Evolutionary conservation across 331 rosid species (phyloP), one percentile per base, ranked within the genome.

Genomic region (Cydonia oblonga): DNA sequence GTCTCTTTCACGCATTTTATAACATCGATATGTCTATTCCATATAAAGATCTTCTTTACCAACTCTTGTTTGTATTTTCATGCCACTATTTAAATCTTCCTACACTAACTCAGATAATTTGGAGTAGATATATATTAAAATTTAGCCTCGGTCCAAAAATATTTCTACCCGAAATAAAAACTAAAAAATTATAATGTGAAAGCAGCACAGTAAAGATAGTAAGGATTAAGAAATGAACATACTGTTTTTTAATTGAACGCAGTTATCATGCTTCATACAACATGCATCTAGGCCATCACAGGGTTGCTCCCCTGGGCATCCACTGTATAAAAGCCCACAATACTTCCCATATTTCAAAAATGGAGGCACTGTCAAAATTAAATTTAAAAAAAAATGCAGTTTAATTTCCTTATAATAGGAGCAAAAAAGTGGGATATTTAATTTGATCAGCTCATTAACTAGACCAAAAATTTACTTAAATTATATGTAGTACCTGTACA

Each of bases 271-370:
- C 56, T 79, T 88, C 98, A 91, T 89, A 60, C 97, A 93, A 49
- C 98, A 91, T 57, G 91, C 86, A 51, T 93, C 98, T 54, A 91
- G 95, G 64, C 93, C 99, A 87, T 95, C 96, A 70, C 99, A 95
- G 44, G 99, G 99, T n/a, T 23, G 71, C 84, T 95, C 92, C 26
- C 96, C 97, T 1, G 96, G 96, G 73, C 99, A 95, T 52, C 99
- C 99, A 73, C 99, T 91, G 35, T 88, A 91, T 53, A 91, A 62
- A 23, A 91, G 88, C 32, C 97, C 97, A 76, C 98, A 95, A 61
- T 91, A 95, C 84, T 95, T 91, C n/a, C 97, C 98, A 81, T 95
- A 95, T 84, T 89, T 84, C 82, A 95, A 74, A 52, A 91, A 78
- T 77, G 97, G 97, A 65, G 99, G 90, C 75, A 95, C 98, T 91